phyloP scores from a whole-genome alignment of 192 early-diverging fungal species.

The Coemansia sp. region DNA sequence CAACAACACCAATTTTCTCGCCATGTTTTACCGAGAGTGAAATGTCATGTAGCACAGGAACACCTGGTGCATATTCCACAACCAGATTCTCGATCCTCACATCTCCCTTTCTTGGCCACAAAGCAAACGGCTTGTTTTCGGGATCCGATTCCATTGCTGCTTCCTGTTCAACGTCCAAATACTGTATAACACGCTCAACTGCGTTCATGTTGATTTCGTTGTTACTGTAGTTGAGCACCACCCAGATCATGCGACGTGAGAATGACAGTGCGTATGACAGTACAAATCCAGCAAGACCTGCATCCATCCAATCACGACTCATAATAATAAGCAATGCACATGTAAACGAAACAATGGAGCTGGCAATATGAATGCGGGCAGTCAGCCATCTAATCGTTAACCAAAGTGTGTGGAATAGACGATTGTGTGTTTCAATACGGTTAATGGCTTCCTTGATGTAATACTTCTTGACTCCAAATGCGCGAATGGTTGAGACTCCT shows the following conservation, averaged over 20 bases:
- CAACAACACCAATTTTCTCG: slow-evolving; percentile 88
- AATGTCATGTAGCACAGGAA: slow-evolving; percentile 75
- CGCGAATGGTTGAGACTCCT: slow-evolving; percentile 71
- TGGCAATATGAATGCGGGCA: slow-evolving; percentile 69
- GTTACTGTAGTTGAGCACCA: slow-evolving; percentile 67
- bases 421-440: slow-evolving; percentile 70
- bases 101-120: slow-evolving; percentile 69
- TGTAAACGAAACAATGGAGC: slow-evolving; percentile 66
- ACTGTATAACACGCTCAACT: slow-evolving; percentile 83
- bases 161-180: slow-evolving; percentile 76
- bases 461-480: slow-evolving; percentile 65
- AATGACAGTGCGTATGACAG: slow-evolving; percentile 81
- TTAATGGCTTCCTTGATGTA: slow-evolving; percentile 32
- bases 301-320: slow-evolving; percentile 49
- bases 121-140: slow-evolving; percentile 49
- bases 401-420: slow-evolving; percentile 75
- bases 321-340: slow-evolving; percentile 65
- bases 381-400: slow-evolving; percentile 78
- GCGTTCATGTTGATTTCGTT: slow-evolving; percentile 84
- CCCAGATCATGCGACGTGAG: slow-evolving; percentile 70
- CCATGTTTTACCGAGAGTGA: slow-evolving; percentile 65
- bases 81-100: slow-evolving; percentile 68
- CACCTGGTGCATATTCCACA: slow-evolving; percentile 75
- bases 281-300: slow-evolving; percentile 82
- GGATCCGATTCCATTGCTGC: slow-evolving; percentile 59